Evolutionary conservation across 331 rosid species (phyloP).

Genomic region (Spiraea crenata): DNA sequence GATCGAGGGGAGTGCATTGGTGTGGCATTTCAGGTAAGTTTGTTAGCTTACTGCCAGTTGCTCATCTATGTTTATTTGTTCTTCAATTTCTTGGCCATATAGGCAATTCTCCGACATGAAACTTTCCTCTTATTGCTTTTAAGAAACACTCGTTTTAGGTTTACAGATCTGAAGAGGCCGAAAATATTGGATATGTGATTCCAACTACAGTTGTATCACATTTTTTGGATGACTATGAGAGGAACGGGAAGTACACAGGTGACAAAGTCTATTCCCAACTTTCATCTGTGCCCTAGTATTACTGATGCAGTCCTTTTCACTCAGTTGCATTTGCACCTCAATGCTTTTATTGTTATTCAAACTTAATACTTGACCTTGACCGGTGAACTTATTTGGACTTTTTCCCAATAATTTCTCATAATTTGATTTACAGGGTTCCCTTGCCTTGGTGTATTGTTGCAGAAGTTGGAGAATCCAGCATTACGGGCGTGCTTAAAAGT

Average conservation of each 20-base stretch:
- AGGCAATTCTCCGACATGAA: constrained; percentile 10
- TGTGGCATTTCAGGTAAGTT: constrained; percentile 96
- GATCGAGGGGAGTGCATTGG: constrained; percentile 98
- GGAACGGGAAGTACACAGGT: constrained; percentile 89
- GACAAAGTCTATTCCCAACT: constrained; percentile 32
- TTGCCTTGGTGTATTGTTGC: constrained; percentile 89
- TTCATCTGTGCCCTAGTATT: constrained; percentile 7
- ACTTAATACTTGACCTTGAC: neutral
- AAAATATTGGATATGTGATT: constrained; percentile 98
- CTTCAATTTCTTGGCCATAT: constrained; percentile 17
- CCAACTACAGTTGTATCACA: constrained; percentile 95
- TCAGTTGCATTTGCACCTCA: neutral
- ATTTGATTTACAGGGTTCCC: constrained; percentile 72
- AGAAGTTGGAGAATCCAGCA: constrained; percentile 95
- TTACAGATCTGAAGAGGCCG: constrained; percentile 94
- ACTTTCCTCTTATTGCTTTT: constrained; percentile 31
- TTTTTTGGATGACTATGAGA: constrained; percentile 87
- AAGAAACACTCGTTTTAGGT: constrained; percentile 74
- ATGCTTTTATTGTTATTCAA: neutral
- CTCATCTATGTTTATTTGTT: neutral
- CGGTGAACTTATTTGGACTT: neutral
- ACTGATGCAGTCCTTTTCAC: neutral
- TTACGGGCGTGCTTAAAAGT: constrained; percentile 79
- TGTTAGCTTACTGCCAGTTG: constrained; percentile 30
- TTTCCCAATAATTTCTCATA: constrained; percentile 15